Base-by-base conservation (phyloP, 805 yeast species). In the Yarrowia keelungensis region DNA sequence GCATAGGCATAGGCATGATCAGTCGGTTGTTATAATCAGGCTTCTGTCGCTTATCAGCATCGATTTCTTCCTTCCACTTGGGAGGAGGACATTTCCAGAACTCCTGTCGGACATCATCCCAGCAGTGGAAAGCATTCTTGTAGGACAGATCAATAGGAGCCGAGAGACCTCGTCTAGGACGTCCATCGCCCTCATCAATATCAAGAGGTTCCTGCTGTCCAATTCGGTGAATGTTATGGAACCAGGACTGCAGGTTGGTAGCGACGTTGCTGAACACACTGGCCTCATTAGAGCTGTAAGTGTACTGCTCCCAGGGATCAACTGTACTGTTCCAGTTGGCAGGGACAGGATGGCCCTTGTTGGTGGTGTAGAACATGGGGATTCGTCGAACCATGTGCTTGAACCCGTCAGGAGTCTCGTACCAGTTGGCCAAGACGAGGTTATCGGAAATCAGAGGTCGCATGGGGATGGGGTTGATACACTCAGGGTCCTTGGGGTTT, bases 371-470 rank as follows among this genome's bases (percentile, higher is more conserved):
- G n/a, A 68, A 19, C 59, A 58, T 46, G 19, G 70, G 70, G 22
- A 47, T 66, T 22, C 69, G 69, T 32, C 47, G 41, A 15, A 69
- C 50, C 35, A 51, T 49, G 46, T 62, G 69, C 16, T 62, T 62
- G 47, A 62, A 62, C 9, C 26, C 36, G 38, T 59, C 69, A 53
- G 72, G 22, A 8, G 50, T 69, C 45, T 62, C 69, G n/a, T 42
- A 36, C 73, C 73, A 73, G 67, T 47, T 62, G n/a, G 68, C 68
- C 14, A 69, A 43, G 8, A 45, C 61, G 3, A 70, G 56, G 14
- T 70, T 69, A 49, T 73, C 75, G 19, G 72, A 69, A 9, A 70
- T 46, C 39, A 73, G 58, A 11, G 75, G 73, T 8, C 42, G 26
- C 12, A 71, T 32, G 14, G 75, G 73, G 9, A 61, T 41, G 14